phyloP scores from a whole-genome alignment of 1,284 basidiomycete genomes.

The Ceratobasidium sp. region DNA sequence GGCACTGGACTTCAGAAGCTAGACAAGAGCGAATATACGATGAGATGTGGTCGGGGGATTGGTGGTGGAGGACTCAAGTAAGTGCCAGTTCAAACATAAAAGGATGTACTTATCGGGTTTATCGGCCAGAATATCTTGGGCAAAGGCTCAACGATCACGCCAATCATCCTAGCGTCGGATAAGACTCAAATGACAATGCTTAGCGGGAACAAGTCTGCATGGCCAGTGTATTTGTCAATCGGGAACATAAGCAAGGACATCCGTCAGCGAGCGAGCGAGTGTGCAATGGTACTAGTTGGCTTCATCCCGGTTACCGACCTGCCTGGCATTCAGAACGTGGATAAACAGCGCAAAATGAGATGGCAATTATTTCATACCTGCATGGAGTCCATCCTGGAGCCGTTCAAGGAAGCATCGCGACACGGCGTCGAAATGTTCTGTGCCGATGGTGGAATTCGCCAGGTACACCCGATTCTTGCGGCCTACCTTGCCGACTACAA shows the following conservation, averaged over 20 bases:
- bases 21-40: slow-evolving; percentile 21
- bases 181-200: slow-evolving; percentile 46
- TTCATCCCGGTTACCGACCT: not conserved
- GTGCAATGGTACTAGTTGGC: slow-evolving; percentile 43
- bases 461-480: slow-evolving; percentile 54
- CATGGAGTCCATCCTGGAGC: slow-evolving; percentile 50
- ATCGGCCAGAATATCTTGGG: not conserved
- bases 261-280: not conserved
- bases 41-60: slow-evolving; percentile 45
- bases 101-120: not conserved
- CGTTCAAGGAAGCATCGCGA: slow-evolving; percentile 47
- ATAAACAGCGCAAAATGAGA: not conserved
- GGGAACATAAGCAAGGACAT: slow-evolving; percentile 48
- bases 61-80: slow-evolving; percentile 48
- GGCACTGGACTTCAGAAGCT: not conserved
- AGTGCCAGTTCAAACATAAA: not conserved
- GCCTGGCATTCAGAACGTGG: not conserved
- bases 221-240: slow-evolving; percentile 47
- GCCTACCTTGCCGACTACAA: slow-evolving; percentile 54
- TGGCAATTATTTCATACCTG: slow-evolving; percentile 52
- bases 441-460: slow-evolving; percentile 53
- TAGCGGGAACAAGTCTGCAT: slow-evolving; percentile 41
- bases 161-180: slow-evolving; percentile 45
- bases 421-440: slow-evolving; percentile 51
- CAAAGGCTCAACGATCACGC: slow-evolving; percentile 38